These are phyloP conservation scores for Trichocladium antarcticum DNA, from an alignment of 495 filamentous ascomycete species.

Conservation along the genomic window DNA sequence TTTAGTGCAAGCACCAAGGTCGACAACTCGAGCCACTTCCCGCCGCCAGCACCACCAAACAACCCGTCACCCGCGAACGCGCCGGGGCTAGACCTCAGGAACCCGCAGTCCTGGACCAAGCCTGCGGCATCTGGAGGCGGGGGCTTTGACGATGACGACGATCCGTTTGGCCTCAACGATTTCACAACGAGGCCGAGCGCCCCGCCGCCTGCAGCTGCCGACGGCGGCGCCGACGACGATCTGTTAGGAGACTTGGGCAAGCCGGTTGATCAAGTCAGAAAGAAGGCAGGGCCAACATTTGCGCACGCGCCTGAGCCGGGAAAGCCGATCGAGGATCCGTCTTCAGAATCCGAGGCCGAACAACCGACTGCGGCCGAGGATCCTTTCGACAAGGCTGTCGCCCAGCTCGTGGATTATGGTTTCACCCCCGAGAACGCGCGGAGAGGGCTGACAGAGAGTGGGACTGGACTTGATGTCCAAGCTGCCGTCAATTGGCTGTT, in stretches of 20 bases:
- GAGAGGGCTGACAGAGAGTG: conserved; percentile 65
- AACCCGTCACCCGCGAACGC: conserved; percentile 20
- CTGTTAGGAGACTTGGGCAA: conserved; percentile 78
- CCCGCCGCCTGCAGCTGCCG: conserved; percentile 36
- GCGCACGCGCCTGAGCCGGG: conserved; percentile 32
- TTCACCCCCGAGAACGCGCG: conserved; percentile 73
- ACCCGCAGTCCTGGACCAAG: conserved; percentile 31
- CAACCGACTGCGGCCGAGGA: conserved; percentile 31
- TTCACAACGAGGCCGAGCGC: conserved; percentile 39
- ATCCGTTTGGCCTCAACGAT: conserved; percentile 77
- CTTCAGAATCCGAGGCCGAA: conserved; percentile 34
- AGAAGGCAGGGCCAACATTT: conserved; percentile 30
- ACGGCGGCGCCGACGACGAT: conserved; percentile 85
- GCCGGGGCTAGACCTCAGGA: conserved; percentile 25
- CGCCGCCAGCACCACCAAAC: conserved; percentile 35
- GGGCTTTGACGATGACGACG: conserved; percentile 46
- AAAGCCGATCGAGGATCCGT: conserved; percentile 34
- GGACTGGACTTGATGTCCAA: conserved; percentile 70
- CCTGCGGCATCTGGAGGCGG: conserved; percentile 13
- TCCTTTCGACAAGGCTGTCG: conserved; percentile 69
- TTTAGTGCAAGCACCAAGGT: conserved; percentile 49
- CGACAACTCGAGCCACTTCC: conserved; percentile 49
- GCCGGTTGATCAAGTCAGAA: conserved; percentile 67
- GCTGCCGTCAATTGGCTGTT: conserved; percentile 81
- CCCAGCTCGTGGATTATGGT: conserved; percentile 90